These are phyloP conservation scores for Erodium moschatum DNA, from an alignment of 441 rosid genomes.

Conservation along the genomic window DNA sequence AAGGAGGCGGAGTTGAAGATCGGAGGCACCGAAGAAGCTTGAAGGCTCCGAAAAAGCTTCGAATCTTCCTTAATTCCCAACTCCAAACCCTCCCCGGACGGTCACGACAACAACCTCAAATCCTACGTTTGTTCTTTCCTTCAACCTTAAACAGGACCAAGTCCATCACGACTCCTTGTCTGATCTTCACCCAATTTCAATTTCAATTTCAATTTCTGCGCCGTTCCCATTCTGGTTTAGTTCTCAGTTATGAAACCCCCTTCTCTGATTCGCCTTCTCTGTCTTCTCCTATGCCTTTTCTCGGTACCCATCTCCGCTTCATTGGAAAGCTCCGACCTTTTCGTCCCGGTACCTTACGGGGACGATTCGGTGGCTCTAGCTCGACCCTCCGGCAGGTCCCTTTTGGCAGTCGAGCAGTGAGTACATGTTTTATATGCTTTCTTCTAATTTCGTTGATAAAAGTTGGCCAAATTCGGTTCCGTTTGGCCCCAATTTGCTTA, in stretches of 20 bases:
- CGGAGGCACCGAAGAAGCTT: background rate
- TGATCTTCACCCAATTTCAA: background rate
- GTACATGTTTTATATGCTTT: conserved; percentile 16
- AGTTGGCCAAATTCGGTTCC: no score
- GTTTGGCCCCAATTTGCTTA: no score
- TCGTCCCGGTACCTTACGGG: no score
- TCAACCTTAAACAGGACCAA: background rate
- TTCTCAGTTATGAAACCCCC: background rate
- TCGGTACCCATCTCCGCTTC: background rate
- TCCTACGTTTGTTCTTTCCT: no score
- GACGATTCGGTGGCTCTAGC: background rate
- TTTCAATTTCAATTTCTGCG: no score
- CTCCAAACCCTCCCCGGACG: no score
- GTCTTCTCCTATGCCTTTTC: background rate
- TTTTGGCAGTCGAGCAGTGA: conserved; percentile 36
- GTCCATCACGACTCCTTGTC: background rate
- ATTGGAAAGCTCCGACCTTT: conserved; percentile 5
- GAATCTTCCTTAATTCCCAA: background rate
- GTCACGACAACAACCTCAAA: no score
- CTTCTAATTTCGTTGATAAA: no score
- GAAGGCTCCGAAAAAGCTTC: background rate
- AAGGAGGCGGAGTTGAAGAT: no score
- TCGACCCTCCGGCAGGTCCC: conserved; percentile 38
- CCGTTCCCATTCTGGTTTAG: no score
- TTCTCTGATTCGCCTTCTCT: background rate